phyloP scores from a whole-genome alignment of 2,329 filamentous ascomycete genomes.

The Atkinsonella texensis region DNA sequence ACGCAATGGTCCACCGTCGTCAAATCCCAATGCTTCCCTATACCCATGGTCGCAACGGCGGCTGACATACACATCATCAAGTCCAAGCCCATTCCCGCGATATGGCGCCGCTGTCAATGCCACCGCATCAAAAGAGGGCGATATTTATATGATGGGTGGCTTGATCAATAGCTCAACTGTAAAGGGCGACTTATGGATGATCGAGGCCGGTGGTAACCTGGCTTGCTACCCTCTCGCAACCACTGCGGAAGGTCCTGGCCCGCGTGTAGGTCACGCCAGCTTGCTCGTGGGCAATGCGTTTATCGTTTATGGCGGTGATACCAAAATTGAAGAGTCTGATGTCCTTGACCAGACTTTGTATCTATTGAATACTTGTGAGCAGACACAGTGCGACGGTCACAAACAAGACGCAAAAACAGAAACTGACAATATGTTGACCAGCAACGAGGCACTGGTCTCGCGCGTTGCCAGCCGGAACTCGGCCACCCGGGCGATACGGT shows the following conservation, averaged over 20 bases:
- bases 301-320: conserved; percentile 97
- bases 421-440: conserved; percentile 25
- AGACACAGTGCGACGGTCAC: neutral
- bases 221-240: conserved; percentile 86
- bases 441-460: conserved; percentile 97
- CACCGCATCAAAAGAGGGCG: conserved; percentile 86
- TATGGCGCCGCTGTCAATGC: conserved; percentile 96
- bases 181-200: conserved; percentile 95
- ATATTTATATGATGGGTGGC: conserved; percentile 96
- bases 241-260: conserved; percentile 85
- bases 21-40: conserved; percentile 61
- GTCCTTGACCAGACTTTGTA: conserved; percentile 91
- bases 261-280: conserved; percentile 87
- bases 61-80: conserved; percentile 70
- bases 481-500: conserved; percentile 85
- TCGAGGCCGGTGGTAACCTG: conserved; percentile 79
- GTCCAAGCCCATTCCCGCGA: conserved; percentile 81
- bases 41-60: conserved; percentile 95
- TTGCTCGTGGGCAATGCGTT: conserved; percentile 95
- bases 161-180: conserved; percentile 90
- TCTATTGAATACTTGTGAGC: conserved; percentile 90
- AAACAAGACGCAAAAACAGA: neutral
- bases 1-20: conserved; percentile 38
- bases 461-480: conserved; percentile 73
- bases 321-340: conserved; percentile 89